These are phyloP conservation scores for Grigorovia jiainica DNA, from an alignment of 805 yeast genomes.

Conservation along the genomic window DNA sequence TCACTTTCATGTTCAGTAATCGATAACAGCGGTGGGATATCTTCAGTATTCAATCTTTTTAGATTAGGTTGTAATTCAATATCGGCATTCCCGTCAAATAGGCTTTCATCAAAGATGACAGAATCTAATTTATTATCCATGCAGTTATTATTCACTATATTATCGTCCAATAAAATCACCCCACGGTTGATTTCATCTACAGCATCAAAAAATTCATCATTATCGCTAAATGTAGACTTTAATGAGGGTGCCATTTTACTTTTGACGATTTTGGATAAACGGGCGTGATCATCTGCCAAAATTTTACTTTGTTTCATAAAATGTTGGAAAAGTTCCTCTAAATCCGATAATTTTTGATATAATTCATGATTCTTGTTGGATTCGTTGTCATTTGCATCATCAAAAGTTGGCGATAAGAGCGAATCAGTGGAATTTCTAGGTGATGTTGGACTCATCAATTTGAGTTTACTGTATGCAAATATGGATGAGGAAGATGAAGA, in stretches of 20 bases:
- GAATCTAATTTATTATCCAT: not conserved
- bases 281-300: slow-evolving; percentile 12
- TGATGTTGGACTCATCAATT: slow-evolving; percentile 5
- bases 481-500: slow-evolving; percentile 15
- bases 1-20: not conserved
- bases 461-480: slow-evolving; percentile 3
- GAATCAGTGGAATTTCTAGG: slow-evolving; percentile 7
- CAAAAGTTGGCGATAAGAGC: not conserved
- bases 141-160: slow-evolving; percentile 14
- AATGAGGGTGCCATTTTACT: slow-evolving; percentile 11
- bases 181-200: slow-evolving; percentile 41
- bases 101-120: not conserved
- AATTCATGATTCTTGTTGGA: slow-evolving; percentile 14
- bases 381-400: not conserved
- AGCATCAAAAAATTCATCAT: slow-evolving; percentile 61
- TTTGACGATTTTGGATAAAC: slow-evolving; percentile 8
- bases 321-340: slow-evolving; percentile 17
- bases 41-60: not conserved
- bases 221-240: slow-evolving; percentile 30
- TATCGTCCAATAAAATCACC: slow-evolving; percentile 45
- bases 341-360: slow-evolving; percentile 15
- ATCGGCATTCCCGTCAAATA: not conserved
- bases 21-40: not conserved
- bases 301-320: slow-evolving; percentile 17
- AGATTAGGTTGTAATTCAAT: not conserved